Conservation (phyloP, 495 filamentous ascomycete genomes). For the Antarctomyces pellizariae region DNA sequence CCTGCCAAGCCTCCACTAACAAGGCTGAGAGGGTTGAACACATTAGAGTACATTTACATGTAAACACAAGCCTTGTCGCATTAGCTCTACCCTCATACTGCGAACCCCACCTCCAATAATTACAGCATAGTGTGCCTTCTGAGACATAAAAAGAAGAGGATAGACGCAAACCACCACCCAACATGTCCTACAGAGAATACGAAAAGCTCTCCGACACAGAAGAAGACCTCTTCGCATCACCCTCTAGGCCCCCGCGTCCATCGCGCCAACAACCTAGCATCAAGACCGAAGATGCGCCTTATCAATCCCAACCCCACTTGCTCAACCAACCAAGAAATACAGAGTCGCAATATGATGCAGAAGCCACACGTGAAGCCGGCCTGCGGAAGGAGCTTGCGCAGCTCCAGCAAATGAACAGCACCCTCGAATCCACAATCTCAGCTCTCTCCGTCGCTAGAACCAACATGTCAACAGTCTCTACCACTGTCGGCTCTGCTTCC, state of each 20-base stretch:
- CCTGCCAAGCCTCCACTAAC: too few relatives aligned
- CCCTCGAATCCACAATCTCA: slow-evolving; percentile 62
- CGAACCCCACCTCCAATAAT: too few relatives aligned
- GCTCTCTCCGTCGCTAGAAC: slow-evolving; percentile 59
- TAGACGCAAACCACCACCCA: too few relatives aligned
- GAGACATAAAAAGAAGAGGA: too few relatives aligned
- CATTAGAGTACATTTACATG: too few relatives aligned
- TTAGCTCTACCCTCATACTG: too few relatives aligned
- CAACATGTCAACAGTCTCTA: slow-evolving; percentile 86
- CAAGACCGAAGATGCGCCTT: neutral
- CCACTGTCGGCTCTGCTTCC: slow-evolving; percentile 69
- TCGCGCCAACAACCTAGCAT: slow-evolving; percentile 7
- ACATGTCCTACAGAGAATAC: too few relatives aligned
- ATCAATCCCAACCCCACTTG: slow-evolving; percentile 1
- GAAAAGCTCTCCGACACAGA: slow-evolving; percentile 38
- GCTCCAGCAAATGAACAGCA: slow-evolving; percentile 62
- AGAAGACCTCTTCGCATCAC: slow-evolving; percentile 54
- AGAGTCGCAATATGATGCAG: slow-evolving; percentile 34
- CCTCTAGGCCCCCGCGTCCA: slow-evolving; percentile 18
- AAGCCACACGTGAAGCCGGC: slow-evolving; percentile 47
- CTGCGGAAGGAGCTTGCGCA: slow-evolving; percentile 58
- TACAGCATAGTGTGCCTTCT: too few relatives aligned
- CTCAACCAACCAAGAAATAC: slow-evolving; percentile 17
- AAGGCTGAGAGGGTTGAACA: too few relatives aligned
- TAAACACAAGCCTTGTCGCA: too few relatives aligned